Percentiles rank a stretch among this genome's conserved stretches.
Evolutionary conservation across 768 basidiomycete genomes (phyloP).

Genomic region (Naematelia encephala): DNA sequence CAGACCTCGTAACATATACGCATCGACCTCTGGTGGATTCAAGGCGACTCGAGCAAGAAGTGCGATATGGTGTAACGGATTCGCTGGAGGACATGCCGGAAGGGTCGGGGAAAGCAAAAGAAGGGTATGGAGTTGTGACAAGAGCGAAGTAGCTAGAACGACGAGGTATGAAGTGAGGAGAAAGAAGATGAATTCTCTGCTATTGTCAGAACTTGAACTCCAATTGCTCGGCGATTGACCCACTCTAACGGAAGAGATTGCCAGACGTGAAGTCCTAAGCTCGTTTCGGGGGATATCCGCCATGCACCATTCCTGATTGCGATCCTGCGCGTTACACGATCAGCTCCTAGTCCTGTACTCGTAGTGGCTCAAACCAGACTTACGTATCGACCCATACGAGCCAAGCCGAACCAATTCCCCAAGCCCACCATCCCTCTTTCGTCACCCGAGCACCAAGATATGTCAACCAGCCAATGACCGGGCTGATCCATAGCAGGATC

Average conservation of each 20-base stretch:
- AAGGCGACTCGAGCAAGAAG: slow-evolving; percentile 37
- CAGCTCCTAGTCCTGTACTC: no score
- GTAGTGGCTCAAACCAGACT: no score
- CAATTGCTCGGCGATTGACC: slow-evolving; percentile 10
- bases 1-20: slow-evolving; percentile 22
- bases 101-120: slow-evolving; percentile 65
- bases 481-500: slow-evolving; percentile 46
- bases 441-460: slow-evolving; percentile 31
- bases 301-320: slow-evolving; percentile 41
- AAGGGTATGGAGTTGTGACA: slow-evolving; percentile 56
- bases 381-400: slow-evolving; percentile 45
- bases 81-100: slow-evolving; percentile 41
- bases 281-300: slow-evolving; percentile 35
- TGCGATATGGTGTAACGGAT: slow-evolving; percentile 34
- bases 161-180: slow-evolving; percentile 42
- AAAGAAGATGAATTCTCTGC: slow-evolving; percentile 48
- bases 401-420: slow-evolving; percentile 24
- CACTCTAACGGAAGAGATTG: slow-evolving; percentile 46
- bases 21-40: slow-evolving; percentile 29
- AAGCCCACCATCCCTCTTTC: slow-evolving; percentile 11
- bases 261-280: slow-evolving; percentile 31
- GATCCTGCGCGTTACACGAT: slow-evolving; percentile 26
- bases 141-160: slow-evolving; percentile 36
- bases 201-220: background rate
- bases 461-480: slow-evolving; percentile 43